Evolutionary conservation across 108 stramenopile species (phyloP).

Genomic region (Nitzschia sp.): DNA sequence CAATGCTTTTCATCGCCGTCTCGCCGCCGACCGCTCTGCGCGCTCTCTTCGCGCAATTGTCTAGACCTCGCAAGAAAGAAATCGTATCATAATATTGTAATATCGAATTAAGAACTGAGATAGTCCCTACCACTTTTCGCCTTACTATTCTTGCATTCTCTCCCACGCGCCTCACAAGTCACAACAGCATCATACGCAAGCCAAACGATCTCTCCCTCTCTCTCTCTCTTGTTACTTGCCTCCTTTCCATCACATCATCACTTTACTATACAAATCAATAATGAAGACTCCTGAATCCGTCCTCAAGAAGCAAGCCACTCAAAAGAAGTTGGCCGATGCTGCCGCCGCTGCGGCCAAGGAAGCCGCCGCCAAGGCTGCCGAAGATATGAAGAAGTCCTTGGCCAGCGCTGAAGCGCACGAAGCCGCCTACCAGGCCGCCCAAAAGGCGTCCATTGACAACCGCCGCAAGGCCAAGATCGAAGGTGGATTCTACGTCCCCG

Average conservation of each 20-base stretch:
- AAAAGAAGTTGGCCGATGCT: constrained; percentile 84
- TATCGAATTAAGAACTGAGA: neutral
- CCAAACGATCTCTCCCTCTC: too few relatives aligned
- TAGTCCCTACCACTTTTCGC: neutral
- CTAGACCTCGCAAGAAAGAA: too few relatives aligned
- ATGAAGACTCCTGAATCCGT: constrained; percentile 96
- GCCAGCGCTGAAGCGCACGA: constrained; percentile 93
- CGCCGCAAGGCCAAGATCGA: constrained; percentile 96
- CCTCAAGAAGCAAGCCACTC: constrained; percentile 96
- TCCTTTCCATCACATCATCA: neutral
- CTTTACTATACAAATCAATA: too few relatives aligned
- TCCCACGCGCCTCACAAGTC: neutral
- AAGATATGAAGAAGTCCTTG: constrained; percentile 79
- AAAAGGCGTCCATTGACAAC: constrained; percentile 87
- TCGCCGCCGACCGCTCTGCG: too few relatives aligned
- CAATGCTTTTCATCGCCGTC: too few relatives aligned
- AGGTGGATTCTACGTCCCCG: constrained; percentile 96
- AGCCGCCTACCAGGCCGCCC: constrained; percentile 88
- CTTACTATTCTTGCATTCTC: neutral
- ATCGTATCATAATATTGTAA: too few relatives aligned
- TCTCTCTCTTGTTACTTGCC: neutral
- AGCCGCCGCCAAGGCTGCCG: constrained; percentile 76
- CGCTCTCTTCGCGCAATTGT: too few relatives aligned
- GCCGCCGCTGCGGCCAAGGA: constrained; percentile 71
- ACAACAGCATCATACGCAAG: neutral